phyloP scores from a whole-genome alignment of 2,329 filamentous ascomycete species.

The Coniochaeta sp. region DNA sequence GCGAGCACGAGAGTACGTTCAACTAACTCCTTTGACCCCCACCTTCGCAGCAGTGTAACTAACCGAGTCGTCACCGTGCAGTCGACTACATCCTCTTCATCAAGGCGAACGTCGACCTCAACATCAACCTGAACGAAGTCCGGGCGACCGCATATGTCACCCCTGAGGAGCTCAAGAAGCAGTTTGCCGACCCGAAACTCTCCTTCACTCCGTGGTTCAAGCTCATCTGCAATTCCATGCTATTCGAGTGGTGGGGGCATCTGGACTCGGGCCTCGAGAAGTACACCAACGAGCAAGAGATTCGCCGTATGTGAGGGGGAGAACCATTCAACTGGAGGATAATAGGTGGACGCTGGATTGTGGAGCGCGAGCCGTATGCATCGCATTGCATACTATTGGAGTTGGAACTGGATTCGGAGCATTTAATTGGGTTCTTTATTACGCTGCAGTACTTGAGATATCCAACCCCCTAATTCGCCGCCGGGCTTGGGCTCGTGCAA shows the following conservation, averaged over 20 bases:
- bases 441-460: not conserved
- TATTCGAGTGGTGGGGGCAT: slow-evolving; percentile 95
- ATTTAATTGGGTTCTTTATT: not conserved
- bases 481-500: not conserved
- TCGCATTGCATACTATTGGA: not conserved
- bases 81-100: slow-evolving; percentile 99
- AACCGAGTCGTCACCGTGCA: slow-evolving; percentile 23
- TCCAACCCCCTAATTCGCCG: not conserved
- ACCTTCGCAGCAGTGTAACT: not conserved
- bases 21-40: not conserved
- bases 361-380: not conserved
- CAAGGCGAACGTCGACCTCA: slow-evolving; percentile 80
- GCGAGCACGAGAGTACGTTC: slow-evolving; percentile 88
- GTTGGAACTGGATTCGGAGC: not conserved
- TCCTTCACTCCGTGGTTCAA: slow-evolving; percentile 99
- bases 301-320: slow-evolving; percentile 65
- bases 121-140: slow-evolving; percentile 82
- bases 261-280: slow-evolving; percentile 75
- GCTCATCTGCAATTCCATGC: slow-evolving; percentile 94
- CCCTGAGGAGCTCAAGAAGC: slow-evolving; percentile 71
- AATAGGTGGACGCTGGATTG: not conserved
- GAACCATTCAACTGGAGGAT: not conserved
- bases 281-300: slow-evolving; percentile 79
- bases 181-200: slow-evolving; percentile 74
- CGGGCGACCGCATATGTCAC: slow-evolving; percentile 79